Evolutionary conservation across 176 grass and related monocot genomes (phyloP), one percentile per base, ranked within the genome.

Genomic region (Carex scoparia): DNA sequence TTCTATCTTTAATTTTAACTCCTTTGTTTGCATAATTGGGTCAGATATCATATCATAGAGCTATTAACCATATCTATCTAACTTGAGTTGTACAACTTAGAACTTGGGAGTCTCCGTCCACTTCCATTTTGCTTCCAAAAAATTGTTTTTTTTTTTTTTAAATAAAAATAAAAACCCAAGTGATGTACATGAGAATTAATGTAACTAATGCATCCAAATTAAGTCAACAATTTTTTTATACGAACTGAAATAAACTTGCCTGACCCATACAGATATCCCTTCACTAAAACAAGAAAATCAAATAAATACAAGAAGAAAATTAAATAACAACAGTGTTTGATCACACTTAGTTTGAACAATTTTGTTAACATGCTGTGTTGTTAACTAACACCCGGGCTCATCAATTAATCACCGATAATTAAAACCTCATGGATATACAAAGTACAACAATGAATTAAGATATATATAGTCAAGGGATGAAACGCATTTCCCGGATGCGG

Each of bases 391-490:
- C 14, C 14, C 33, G 33, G 12, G 40, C 12, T 69, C 42, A 7
- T n/a, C 37, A 72, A 40, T 40, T 69, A 19, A 10, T 23, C 38
- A 37, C 49, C 8, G 18, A 74, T 48, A 74, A 23, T 11, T 15
- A 51, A 73, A 48, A 18, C 32, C 66, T 38, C 35, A 18, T 69
- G 63, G 11, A 69, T 69, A 69, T 38, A 68, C 65, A 68, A 68
- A 68, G 46, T 49, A 49, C 46, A 51, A 51, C 48, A 11, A 51
- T 51, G 48, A 51, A 38, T 37, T 5, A 16, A 15, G 18, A 40
- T 73, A 58, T 48, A 79, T 73, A 58, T 48, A 79, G 71, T 61
- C 42, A 62, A 62, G 86, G 86, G 19, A 88, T 79, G 61, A 88
- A 61, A 10, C 81, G 81, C 58, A 84, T 77, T 55, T 84, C 86